Percentiles rank a stretch among this genome's conserved stretches.
phyloP scores from a whole-genome alignment of 2,329 filamentous ascomycete genomes.

The Rhynchosporium graminicola region DNA sequence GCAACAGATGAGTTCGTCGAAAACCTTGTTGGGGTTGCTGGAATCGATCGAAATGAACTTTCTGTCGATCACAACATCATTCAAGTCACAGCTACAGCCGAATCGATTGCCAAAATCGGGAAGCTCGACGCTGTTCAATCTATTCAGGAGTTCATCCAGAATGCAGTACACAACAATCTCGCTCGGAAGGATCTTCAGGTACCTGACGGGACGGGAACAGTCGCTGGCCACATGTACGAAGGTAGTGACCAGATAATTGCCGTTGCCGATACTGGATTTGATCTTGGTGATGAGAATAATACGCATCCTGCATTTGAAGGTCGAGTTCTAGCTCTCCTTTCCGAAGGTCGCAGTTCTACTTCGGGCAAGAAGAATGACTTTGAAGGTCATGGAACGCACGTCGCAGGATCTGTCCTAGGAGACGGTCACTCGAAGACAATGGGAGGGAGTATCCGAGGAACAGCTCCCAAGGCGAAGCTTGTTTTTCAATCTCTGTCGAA shows the following conservation, averaged over 20 bases:
- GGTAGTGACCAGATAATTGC: not conserved
- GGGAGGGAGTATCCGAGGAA: not conserved
- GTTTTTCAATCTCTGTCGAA: not conserved
- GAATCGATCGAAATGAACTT: no score
- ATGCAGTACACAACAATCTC: not conserved
- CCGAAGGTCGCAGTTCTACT: not conserved
- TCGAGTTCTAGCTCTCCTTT: not conserved
- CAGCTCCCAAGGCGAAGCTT: not conserved
- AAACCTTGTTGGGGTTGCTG: no score
- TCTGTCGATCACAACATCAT: not conserved
- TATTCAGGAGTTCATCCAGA: not conserved
- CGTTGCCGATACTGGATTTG: conserved; percentile 7
- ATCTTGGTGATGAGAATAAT: not conserved
- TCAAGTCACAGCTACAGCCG: not conserved
- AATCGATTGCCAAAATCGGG: not conserved
- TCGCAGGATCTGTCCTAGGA: not conserved
- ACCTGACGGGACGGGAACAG: not conserved
- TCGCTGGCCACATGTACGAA: not conserved
- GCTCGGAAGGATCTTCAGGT: not conserved
- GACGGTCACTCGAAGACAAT: not conserved
- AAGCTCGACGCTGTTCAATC: not conserved
- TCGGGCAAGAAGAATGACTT: not conserved
- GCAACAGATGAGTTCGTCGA: no score
- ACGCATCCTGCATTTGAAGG: not conserved
- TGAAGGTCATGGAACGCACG: not conserved